Base-by-base conservation (phyloP, 164 flowering plant species). In the Buxus sempervirens region DNA sequence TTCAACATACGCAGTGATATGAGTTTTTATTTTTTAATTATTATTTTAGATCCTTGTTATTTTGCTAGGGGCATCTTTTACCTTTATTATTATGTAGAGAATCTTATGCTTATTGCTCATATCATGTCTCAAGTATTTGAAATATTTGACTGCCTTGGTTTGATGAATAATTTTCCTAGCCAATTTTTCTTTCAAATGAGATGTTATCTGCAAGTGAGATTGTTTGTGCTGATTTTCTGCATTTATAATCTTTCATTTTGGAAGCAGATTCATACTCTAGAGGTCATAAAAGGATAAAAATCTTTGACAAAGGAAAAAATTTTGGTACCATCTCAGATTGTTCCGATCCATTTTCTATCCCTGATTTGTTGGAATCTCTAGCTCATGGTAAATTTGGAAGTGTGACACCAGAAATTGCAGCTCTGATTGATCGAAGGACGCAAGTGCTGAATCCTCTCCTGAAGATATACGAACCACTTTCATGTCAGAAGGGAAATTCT, bases 301-400 rank as follows among this genome's bases (percentile, higher is more conserved):
- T 28, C 3, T 59, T 9, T 18, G 32, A 5, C 57, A 73, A 54
- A 16, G 51, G 58, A 32, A 71, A 60, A 36, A 63, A 26, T 8
- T 26, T 12, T 24, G 38, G 54, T 49, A n/a, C 25, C 61, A 42
- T 68, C 56, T 19, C 36, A 5, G 78, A 79, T 58, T 65, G 58
- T 56, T 78, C 83, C 24, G 80, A 81, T 65, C 82, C 82, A 45
- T 82, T 66, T 73, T 22, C 80, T 36, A 19, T 74, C 18, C 68
- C 62, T 14, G 72, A 71, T 70, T 15, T 76, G 54, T 23, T 66
- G 69, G 75, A 75, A 45, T 79, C 58, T 27, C 25, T 78, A 25
- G 75, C 66, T 27, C 66, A 48, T 42, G 77, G 80, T 7, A 78
- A 71, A 55, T 84, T 62, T 77, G 88, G 90, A 23, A 82, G 88